phyloP scores from a whole-genome alignment of 2,329 filamentous ascomycete species.

The Colletotrichum chrysophilum region DNA sequence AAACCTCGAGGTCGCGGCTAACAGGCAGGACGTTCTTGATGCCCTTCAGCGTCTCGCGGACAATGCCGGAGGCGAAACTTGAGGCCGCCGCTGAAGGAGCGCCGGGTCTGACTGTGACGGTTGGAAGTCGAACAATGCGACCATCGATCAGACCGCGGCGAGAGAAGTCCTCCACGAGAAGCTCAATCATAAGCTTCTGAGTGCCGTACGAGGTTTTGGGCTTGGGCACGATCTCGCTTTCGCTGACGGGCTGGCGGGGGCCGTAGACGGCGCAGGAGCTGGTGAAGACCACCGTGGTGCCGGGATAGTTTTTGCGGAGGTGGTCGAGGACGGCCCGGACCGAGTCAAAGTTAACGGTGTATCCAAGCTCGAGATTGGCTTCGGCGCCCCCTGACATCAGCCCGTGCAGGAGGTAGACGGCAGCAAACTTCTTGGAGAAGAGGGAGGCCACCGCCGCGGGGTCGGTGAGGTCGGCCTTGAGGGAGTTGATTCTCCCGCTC shows the following conservation, averaged over 20 bases:
- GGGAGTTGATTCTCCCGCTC: slow-evolving; percentile 23
- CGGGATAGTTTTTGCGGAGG: slow-evolving; percentile 49
- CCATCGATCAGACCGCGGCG: slow-evolving; percentile 62
- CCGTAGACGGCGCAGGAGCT: slow-evolving; percentile 68
- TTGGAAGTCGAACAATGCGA: slow-evolving; percentile 63
- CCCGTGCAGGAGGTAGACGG: slow-evolving; percentile 66
- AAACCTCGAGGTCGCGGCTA: slow-evolving; percentile 47
- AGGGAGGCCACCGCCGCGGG: slow-evolving; percentile 31
- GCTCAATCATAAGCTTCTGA: slow-evolving; percentile 67
- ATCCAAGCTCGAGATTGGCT: slow-evolving; percentile 58
- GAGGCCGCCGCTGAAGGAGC: slow-evolving; percentile 65
- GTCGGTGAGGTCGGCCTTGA: slow-evolving; percentile 39
- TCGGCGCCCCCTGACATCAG: slow-evolving; percentile 70
- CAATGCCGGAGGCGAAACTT: slow-evolving; percentile 66
- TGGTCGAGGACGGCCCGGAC: slow-evolving; percentile 59
- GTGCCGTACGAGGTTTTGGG: slow-evolving; percentile 65
- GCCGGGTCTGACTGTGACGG: slow-evolving; percentile 65
- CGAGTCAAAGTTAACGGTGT: slow-evolving; percentile 64
- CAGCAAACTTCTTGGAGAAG: slow-evolving; percentile 38
- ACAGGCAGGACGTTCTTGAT: slow-evolving; percentile 48
- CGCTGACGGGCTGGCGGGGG: slow-evolving; percentile 39
- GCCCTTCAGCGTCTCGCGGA: slow-evolving; percentile 62
- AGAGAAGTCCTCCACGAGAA: slow-evolving; percentile 56
- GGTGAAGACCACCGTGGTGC: slow-evolving; percentile 61
- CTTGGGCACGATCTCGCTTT: slow-evolving; percentile 49